These are phyloP conservation scores for Malbranchea zuffiana DNA, from an alignment of 2,329 filamentous ascomycete genomes.

Conservation along the genomic window DNA sequence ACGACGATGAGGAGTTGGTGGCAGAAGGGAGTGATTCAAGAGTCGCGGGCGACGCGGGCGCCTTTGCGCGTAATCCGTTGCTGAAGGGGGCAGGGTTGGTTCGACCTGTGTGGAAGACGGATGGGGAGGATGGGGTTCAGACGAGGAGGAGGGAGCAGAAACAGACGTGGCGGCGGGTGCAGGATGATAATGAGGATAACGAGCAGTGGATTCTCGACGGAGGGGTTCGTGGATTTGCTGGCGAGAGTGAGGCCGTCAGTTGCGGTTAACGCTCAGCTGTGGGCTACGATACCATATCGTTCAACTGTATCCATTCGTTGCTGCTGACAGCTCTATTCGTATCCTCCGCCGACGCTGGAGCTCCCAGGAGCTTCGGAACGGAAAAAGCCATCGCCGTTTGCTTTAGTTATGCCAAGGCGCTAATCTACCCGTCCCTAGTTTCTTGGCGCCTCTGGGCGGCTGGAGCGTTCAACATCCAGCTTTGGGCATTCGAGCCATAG, in stretches of 20 bases:
- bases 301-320: no score
- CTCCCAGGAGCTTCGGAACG: no score
- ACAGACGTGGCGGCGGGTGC: slow-evolving; percentile 38
- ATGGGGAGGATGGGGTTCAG: slow-evolving; percentile 15
- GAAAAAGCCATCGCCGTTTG: no score
- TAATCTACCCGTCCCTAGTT: no score
- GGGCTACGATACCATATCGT: no score
- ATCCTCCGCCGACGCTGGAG: no score
- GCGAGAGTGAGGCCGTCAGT: slow-evolving; percentile 3
- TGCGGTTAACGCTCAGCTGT: no score
- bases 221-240: slow-evolving; percentile 29
- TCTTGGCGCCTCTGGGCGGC: no score
- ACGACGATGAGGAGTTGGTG: slow-evolving; percentile 22
- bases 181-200: slow-evolving; percentile 38
- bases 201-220: slow-evolving; percentile 40
- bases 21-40: slow-evolving; percentile 20
- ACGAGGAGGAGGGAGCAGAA: slow-evolving; percentile 23
- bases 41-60: slow-evolving; percentile 20
- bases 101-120: slow-evolving; percentile 36
- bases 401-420: no score
- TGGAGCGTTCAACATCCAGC: no score
- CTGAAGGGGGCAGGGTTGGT: slow-evolving; percentile 35
- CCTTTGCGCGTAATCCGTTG: slow-evolving; percentile 36
- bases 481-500: no score
- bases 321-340: no score